These are phyloP conservation scores for Eucommia ulmoides DNA, from an alignment of 257 asterid species.

Conservation along the genomic window DNA sequence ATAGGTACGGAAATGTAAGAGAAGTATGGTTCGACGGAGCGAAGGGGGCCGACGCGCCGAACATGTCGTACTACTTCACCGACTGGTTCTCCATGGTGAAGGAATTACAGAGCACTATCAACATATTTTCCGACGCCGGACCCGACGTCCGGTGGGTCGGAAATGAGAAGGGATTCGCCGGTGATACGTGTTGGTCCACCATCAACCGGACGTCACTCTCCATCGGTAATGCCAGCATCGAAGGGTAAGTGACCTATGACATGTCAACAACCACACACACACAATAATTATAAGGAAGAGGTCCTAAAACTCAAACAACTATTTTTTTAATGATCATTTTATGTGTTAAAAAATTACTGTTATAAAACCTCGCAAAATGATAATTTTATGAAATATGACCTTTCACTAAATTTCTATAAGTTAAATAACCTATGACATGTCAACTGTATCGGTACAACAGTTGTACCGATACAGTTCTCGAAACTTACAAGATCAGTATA, in stretches of 20 bases:
- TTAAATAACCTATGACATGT: no score
- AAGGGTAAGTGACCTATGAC: conserved; percentile 41
- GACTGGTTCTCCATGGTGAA: conserved; percentile 88
- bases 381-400: no score
- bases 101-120: conserved; percentile 71
- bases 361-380: no score
- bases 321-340: no score
- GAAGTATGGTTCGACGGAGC: conserved; percentile 99
- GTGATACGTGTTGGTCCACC: conserved; percentile 85
- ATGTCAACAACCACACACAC: no score
- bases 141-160: conserved; percentile 92
- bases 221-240: conserved; percentile 52
- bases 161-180: conserved; percentile 71
- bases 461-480: no score
- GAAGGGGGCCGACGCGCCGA: conserved; percentile 64
- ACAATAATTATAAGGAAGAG: no score
- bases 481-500: no score
- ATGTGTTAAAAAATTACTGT: no score
- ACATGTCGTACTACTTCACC: conserved; percentile 69
- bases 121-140: conserved; percentile 94
- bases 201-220: conserved; percentile 62
- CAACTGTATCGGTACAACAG: no score
- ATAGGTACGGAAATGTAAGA: conserved; percentile 60
- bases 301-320: no score
- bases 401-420: no score